Percentiles rank a stretch among this genome's conserved stretches.
phyloP scores from a whole-genome alignment of 345 rosid genomes.

The Excoecaria agallocha region DNA sequence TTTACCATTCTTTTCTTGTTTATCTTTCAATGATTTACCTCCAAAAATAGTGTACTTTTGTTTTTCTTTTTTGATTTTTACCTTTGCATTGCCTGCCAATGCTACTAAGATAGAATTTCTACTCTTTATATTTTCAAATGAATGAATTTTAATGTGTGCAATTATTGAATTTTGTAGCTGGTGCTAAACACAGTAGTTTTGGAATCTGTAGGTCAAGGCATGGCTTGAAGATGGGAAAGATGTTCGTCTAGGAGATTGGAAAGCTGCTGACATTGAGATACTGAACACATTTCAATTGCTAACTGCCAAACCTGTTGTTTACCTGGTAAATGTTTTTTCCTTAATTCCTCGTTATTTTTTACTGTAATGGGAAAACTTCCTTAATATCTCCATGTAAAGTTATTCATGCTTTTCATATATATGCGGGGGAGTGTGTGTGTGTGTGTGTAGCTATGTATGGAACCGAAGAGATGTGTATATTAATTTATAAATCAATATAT shows the following conservation, averaged over 20 bases:
- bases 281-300: slow-evolving; percentile 92
- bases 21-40: too few relatives aligned
- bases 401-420: neutral
- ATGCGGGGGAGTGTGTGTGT: too few relatives aligned
- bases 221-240: slow-evolving; percentile 85
- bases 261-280: slow-evolving; percentile 91
- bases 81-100: neutral
- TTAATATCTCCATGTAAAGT: neutral
- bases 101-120: neutral
- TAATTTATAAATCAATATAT: too few relatives aligned
- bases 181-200: slow-evolving; percentile 11
- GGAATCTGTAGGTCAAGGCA: slow-evolving; percentile 59
- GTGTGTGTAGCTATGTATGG: too few relatives aligned
- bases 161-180: slow-evolving; percentile 4
- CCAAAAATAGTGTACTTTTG: too few relatives aligned
- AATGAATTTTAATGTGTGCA: neutral
- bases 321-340: slow-evolving; percentile 54
- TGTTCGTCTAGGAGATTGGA: slow-evolving; percentile 95
- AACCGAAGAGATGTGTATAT: too few relatives aligned
- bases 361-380: neutral
- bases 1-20: neutral
- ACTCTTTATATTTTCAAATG: neutral
- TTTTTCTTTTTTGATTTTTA: neutral
- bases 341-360: neutral
- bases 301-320: slow-evolving; percentile 94